phyloP scores from a whole-genome alignment of 305 asterid species.

The Fraxinus baroniana region DNA sequence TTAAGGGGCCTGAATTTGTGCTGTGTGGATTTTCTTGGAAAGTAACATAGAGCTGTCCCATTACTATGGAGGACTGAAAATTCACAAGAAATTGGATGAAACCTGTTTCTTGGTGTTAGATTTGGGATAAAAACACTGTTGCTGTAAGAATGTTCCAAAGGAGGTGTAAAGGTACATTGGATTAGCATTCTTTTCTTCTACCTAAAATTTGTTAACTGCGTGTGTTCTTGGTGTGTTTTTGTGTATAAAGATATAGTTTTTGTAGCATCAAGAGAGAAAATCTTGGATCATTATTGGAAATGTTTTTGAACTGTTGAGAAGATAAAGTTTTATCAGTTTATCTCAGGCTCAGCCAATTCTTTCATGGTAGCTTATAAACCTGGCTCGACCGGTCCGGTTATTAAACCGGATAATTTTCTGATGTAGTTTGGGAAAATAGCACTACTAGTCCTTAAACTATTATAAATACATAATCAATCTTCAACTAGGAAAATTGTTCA shows the following conservation, averaged over 20 bases:
- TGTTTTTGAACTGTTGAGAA: conserved; percentile 16
- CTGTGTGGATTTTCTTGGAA: conserved; percentile 38
- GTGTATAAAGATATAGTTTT: conserved; percentile 30
- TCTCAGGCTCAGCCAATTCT: conserved; percentile 26
- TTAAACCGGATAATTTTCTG: conserved; percentile 19
- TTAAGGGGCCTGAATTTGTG: conserved; percentile 29
- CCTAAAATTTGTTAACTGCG: neutral
- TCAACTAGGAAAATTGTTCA: no score
- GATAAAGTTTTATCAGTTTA: conserved; percentile 32
- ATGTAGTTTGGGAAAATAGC: neutral
- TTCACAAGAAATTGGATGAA: conserved; percentile 30
- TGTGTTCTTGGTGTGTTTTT: neutral
- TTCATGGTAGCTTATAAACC: neutral
- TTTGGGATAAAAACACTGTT: conserved; percentile 36
- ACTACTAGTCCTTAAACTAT: no score
- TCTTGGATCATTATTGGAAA: conserved; percentile 29
- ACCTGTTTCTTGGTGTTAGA: conserved; percentile 35
- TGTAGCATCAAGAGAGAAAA: conserved; percentile 39
- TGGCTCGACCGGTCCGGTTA: conserved; percentile 23
- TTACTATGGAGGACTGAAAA: conserved; percentile 25
- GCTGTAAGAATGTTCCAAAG: conserved; percentile 37
- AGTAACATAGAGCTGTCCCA: conserved; percentile 23
- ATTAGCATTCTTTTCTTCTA: conserved; percentile 42
- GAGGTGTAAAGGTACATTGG: conserved; percentile 49
- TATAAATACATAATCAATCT: no score